Evolutionary conservation across 495 filamentous ascomycete genomes (phyloP).

Genomic region (Geoglossum glabrum): DNA sequence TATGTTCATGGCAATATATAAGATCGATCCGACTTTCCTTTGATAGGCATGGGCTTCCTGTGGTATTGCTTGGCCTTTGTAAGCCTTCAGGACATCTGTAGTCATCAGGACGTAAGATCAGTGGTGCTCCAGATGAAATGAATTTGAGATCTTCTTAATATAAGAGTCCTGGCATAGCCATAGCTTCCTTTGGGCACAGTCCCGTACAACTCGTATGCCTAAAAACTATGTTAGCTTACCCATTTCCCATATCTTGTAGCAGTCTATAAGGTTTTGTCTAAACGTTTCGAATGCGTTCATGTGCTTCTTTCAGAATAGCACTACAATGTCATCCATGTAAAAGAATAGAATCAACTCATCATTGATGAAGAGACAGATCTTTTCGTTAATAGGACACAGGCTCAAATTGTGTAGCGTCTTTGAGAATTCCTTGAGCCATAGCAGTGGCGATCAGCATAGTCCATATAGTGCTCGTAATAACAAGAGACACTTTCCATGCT

Average conservation of each 20-base stretch:
- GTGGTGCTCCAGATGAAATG: neutral
- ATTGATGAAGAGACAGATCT: constrained; percentile 11
- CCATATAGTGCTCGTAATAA: constrained; percentile 3
- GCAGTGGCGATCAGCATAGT: constrained; percentile 5
- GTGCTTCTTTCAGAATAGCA: constrained; percentile 4
- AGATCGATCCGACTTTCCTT: constrained; percentile 12
- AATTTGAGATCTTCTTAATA: constrained; percentile 2
- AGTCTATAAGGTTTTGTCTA: neutral
- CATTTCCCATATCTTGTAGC: neutral
- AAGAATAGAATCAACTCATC: constrained; percentile 4
- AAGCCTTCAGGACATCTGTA: too few relatives aligned
- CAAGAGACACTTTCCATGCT: neutral
- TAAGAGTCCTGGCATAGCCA: neutral
- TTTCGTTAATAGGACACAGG: constrained; percentile 7
- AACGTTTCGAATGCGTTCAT: neutral
- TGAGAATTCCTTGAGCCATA: constrained; percentile 13
- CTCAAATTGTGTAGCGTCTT: constrained; percentile 9
- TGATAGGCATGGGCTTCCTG: constrained; percentile 10
- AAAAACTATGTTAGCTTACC: neutral
- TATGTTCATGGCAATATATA: constrained; percentile 13
- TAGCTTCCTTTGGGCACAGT: neutral
- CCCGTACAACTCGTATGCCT: neutral
- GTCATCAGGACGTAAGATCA: neutral
- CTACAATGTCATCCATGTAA: constrained; percentile 10
- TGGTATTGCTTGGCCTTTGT: neutral